phyloP scores from a whole-genome alignment of 176 grass and related monocot species.

The Avena atlantica region DNA sequence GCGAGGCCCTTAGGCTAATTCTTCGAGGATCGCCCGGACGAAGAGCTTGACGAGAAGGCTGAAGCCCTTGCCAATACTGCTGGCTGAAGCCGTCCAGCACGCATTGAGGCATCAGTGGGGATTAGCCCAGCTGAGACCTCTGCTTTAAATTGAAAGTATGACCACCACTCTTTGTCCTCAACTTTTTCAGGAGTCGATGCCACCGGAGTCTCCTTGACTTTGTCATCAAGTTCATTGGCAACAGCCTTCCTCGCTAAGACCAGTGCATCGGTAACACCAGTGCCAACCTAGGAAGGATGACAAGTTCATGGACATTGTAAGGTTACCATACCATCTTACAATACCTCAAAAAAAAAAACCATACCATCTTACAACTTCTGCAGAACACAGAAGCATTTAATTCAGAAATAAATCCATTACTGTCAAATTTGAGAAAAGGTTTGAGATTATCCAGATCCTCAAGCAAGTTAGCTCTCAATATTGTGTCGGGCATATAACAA shows the following conservation, averaged over 20 bases:
- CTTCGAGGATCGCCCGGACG: not conserved
- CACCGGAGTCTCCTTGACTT: slow-evolving; percentile 61
- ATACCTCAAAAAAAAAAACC: no score
- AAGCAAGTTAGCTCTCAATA: no score
- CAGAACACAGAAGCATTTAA: not conserved
- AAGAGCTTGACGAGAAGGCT: not conserved
- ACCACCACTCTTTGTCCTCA: not conserved
- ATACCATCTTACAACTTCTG: not conserved
- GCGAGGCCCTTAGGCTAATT: not conserved
- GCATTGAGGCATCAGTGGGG: no score
- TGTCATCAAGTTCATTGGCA: slow-evolving; percentile 50
- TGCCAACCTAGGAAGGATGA: slow-evolving; percentile 54
- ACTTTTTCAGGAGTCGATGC: slow-evolving; percentile 35
- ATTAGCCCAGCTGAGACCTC: not conserved
- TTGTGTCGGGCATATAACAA: no score
- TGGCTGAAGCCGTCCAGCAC: no score
- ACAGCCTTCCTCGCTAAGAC: slow-evolving; percentile 20
- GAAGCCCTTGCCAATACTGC: not conserved
- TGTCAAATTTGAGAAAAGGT: no score
- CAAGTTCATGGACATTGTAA: slow-evolving; percentile 1
- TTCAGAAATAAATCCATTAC: not conserved
- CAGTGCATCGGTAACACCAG: slow-evolving; percentile 54
- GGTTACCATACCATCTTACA: not conserved
- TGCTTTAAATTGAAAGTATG: not conserved
- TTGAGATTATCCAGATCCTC: no score